Evolutionary conservation across 2,329 filamentous ascomycete species (phyloP).

Genomic region (Colletotrichum sp.): DNA sequence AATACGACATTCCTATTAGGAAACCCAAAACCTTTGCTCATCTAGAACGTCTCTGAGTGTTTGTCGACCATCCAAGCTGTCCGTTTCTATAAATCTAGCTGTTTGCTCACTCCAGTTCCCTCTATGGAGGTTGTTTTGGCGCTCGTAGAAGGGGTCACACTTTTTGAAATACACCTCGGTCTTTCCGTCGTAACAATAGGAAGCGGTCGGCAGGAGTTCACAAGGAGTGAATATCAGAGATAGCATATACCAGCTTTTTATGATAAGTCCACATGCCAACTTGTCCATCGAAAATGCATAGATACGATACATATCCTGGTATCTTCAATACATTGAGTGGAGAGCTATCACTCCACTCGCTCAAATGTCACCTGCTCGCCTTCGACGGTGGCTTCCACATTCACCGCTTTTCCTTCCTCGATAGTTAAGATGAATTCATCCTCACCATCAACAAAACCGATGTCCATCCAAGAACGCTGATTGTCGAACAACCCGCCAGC

Average conservation of each 20-base stretch:
- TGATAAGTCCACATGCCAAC: background rate
- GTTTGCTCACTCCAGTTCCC: background rate
- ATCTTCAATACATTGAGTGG: background rate
- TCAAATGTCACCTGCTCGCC: background rate
- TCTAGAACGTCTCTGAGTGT: background rate
- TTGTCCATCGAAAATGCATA: too few relatives aligned
- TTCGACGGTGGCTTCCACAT: fast-evolving
- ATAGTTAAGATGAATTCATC: background rate
- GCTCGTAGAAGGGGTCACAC: background rate
- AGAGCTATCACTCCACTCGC: background rate
- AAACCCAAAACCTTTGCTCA: background rate
- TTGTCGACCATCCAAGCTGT: background rate
- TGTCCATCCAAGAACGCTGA: background rate
- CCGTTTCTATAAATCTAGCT: background rate
- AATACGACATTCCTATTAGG: background rate
- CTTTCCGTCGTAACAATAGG: fast-evolving
- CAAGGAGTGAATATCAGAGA: background rate
- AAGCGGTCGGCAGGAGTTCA: fast-evolving
- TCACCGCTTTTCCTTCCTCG: background rate
- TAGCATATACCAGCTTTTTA: background rate
- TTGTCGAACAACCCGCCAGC: background rate
- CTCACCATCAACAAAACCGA: background rate
- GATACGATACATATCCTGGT: background rate
- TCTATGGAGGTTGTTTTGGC: background rate
- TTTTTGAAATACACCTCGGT: background rate